Conservation (phyloP, 441 rosid species). For the Adansonia rubrostipa region DNA sequence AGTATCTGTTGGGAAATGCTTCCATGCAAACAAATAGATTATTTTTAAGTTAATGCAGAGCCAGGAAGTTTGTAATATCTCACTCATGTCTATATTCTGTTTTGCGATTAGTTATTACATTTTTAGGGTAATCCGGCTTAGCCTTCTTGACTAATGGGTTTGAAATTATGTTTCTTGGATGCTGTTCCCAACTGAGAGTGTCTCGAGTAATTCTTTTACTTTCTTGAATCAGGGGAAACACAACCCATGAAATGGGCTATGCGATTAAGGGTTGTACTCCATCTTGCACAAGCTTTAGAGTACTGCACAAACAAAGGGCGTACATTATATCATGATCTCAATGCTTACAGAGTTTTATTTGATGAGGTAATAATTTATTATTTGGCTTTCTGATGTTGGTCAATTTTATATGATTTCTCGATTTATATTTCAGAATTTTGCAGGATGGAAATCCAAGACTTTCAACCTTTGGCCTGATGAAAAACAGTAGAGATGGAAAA, state of each 20-base stretch:
- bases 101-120: not conserved
- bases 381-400: not conserved
- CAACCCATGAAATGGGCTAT: constrained; percentile 73
- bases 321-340: constrained; percentile 61
- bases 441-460: constrained; percentile 74
- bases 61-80: not conserved
- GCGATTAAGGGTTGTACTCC: constrained; percentile 62
- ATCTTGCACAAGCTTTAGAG: constrained; percentile 65
- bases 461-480: constrained; percentile 71
- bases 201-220: not conserved
- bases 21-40: not conserved
- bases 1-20: not conserved
- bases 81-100: not conserved
- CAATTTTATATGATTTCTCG: constrained; percentile 1
- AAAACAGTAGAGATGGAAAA: constrained; percentile 66
- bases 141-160: not conserved
- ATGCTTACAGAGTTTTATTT: constrained; percentile 65
- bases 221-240: constrained; percentile 55
- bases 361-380: constrained; percentile 48
- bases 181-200: not conserved
- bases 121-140: constrained; percentile 2
- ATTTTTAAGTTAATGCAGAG: not conserved
- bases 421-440: constrained; percentile 20
- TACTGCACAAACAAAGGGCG: constrained; percentile 58
- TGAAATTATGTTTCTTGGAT: constrained; percentile 4